Evolutionary conservation across 2,329 filamentous ascomycete species (phyloP).

Genomic region (Fusarium nelsonii): DNA sequence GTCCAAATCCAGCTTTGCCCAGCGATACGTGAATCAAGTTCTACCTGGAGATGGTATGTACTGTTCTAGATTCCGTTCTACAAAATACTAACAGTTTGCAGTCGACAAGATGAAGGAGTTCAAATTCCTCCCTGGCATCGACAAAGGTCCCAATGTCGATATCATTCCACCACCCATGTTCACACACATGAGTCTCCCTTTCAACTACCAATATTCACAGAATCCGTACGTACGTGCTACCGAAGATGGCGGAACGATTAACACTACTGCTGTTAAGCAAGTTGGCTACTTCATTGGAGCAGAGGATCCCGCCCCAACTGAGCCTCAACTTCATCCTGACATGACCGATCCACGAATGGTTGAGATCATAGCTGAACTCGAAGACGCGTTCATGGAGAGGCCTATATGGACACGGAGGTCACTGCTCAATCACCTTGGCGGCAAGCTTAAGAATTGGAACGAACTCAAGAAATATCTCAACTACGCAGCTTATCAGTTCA

Average conservation of each 20-base stretch:
- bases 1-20: conserved; percentile 75
- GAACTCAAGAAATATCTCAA: conserved; percentile 80
- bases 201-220: conserved; percentile 86
- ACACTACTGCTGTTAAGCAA: conserved; percentile 69
- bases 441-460: conserved; percentile 64
- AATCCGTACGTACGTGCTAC: conserved; percentile 80
- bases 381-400: conserved; percentile 75
- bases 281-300: conserved; percentile 69
- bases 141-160: conserved; percentile 71
- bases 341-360: conserved; percentile 72
- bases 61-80: too few species aligned
- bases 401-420: conserved; percentile 90
- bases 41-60: conserved; percentile 75
- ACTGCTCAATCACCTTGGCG: conserved; percentile 77
- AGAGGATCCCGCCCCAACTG: conserved; percentile 70
- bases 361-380: conserved; percentile 73
- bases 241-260: conserved; percentile 68
- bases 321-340: conserved; percentile 71
- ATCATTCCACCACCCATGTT: conserved; percentile 85
- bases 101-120: conserved; percentile 70
- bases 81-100: conserved; percentile 39
- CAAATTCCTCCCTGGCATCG: conserved; percentile 72
- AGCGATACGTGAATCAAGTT: conserved; percentile 76
- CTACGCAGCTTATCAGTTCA: conserved; percentile 92
- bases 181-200: conserved; percentile 78